phyloP scores from a whole-genome alignment of 1,139 yeast species.

The Diutina scorzettiae region DNA sequence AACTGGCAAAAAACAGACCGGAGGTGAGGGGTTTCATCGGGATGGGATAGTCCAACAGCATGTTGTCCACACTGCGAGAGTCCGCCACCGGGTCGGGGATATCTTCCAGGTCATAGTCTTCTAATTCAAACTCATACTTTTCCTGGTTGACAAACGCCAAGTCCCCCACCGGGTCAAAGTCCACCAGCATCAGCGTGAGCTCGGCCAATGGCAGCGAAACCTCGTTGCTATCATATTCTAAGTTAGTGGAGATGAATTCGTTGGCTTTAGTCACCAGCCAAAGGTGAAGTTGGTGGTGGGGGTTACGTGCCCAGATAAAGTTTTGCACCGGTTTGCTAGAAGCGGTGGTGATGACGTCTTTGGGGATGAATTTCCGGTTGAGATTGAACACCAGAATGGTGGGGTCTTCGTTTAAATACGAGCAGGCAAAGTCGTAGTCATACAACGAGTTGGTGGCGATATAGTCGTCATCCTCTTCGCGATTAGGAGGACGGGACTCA shows the following conservation, averaged over 20 bases:
- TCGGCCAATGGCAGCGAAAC: constrained; percentile 23
- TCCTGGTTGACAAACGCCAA: constrained; percentile 44
- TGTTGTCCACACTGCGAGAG: background rate
- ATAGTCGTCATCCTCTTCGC: constrained; percentile 5
- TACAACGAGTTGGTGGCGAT: constrained; percentile 14
- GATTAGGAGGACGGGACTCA: constrained; percentile 6
- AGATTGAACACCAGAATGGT: constrained; percentile 65
- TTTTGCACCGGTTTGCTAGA: constrained; percentile 34
- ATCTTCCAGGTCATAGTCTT: constrained; percentile 3
- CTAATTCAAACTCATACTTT: constrained; percentile 26
- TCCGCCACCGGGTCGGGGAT: constrained; percentile 4
- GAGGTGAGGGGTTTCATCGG: background rate
- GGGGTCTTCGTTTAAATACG: constrained; percentile 68
- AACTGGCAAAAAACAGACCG: background rate
- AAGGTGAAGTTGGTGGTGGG: constrained; percentile 15
- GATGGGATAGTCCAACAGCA: background rate
- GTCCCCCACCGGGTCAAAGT: constrained; percentile 38
- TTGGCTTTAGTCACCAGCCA: constrained; percentile 38
- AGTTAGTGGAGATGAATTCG: constrained; percentile 41
- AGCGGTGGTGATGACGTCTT: constrained; percentile 46
- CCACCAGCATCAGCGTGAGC: constrained; percentile 32
- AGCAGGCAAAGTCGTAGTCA: constrained; percentile 62
- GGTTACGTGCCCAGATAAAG: constrained; percentile 30
- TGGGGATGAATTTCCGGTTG: constrained; percentile 64
- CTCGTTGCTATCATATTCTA: constrained; percentile 18